These are phyloP conservation scores for Phytophthora foliorum DNA, from an alignment of 352 stramenopile species.

Conservation along the genomic window DNA sequence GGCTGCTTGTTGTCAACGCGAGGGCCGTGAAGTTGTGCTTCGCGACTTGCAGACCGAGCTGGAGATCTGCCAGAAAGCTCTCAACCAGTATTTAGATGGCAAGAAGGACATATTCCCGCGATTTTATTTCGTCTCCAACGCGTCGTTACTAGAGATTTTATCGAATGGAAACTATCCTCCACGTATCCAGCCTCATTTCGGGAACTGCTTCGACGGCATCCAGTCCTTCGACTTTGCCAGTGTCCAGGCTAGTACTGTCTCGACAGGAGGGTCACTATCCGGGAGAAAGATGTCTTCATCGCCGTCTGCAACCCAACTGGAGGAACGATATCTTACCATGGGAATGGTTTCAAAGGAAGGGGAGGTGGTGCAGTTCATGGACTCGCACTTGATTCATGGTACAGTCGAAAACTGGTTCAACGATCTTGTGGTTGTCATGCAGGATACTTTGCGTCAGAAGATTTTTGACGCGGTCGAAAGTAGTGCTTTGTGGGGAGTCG, in stretches of 20 bases:
- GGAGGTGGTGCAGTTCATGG: constrained; percentile 89
- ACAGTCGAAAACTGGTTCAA: constrained; percentile 96
- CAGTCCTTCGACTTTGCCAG: constrained; percentile 78
- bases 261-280: constrained; percentile 15
- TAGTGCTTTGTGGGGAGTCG: constrained; percentile 93
- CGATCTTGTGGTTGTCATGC: constrained; percentile 95
- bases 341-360: constrained; percentile 97
- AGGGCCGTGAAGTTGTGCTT: constrained; percentile 85
- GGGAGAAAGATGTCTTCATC: constrained; percentile 25
- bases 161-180: constrained; percentile 93
- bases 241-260: constrained; percentile 29
- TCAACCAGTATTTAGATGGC: constrained; percentile 97
- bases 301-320: constrained; percentile 25
- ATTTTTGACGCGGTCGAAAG: constrained; percentile 94
- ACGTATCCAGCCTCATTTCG: constrained; percentile 90
- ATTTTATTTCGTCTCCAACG: constrained; percentile 98
- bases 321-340: constrained; percentile 79
- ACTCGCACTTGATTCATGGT: constrained; percentile 85
- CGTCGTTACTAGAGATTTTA: constrained; percentile 95
- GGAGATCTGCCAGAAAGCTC: constrained; percentile 96
- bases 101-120: constrained; percentile 97
- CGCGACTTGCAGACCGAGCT: constrained; percentile 89
- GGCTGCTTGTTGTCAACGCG: constrained; percentile 72
- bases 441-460: constrained; percentile 83
- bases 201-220: constrained; percentile 94